phyloP scores from a whole-genome alignment of 495 filamentous ascomycete genomes.

The Hyaloscypha hepaticicola region DNA sequence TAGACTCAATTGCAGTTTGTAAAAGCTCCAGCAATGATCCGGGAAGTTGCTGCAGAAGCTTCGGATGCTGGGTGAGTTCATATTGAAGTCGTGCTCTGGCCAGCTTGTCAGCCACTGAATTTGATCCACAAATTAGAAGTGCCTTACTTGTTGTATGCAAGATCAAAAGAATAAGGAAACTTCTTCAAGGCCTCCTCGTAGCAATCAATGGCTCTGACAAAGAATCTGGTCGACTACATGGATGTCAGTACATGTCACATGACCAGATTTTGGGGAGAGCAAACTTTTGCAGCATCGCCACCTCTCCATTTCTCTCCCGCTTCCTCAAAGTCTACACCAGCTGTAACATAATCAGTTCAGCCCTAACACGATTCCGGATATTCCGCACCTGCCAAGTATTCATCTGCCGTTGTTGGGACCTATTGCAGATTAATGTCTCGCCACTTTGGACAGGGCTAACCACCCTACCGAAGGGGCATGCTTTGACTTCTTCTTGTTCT shows the following conservation, averaged over 20 bases:
- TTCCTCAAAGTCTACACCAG: constrained; percentile 67
- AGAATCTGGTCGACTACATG: constrained; percentile 57
- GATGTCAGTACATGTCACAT: background rate
- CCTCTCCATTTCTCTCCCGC: constrained; percentile 73
- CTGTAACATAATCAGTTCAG: constrained; percentile 34
- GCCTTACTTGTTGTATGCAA: constrained; percentile 71
- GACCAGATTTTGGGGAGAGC: background rate
- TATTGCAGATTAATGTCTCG: constrained; percentile 26
- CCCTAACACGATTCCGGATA: background rate
- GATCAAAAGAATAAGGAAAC: constrained; percentile 60
- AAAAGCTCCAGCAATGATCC: constrained; percentile 51
- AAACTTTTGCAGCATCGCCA: constrained; percentile 61
- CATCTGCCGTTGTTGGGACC: constrained; percentile 59
- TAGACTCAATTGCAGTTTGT: constrained; percentile 56
- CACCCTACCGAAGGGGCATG: constrained; percentile 26
- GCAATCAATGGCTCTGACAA: constrained; percentile 61
- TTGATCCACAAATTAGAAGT: constrained; percentile 1
- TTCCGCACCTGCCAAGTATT: constrained; percentile 55
- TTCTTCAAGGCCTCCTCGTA: constrained; percentile 61
- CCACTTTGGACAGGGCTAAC: background rate
- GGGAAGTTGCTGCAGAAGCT: constrained; percentile 53
- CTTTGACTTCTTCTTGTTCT: constrained; percentile 41
- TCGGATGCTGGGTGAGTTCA: constrained; percentile 61
- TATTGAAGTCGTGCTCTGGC: constrained; percentile 62
- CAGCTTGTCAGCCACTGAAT: constrained; percentile 20